Base-by-base conservation (phyloP, 2,329 filamentous ascomycete genomes). In the Neodidymelliopsis sp. region DNA sequence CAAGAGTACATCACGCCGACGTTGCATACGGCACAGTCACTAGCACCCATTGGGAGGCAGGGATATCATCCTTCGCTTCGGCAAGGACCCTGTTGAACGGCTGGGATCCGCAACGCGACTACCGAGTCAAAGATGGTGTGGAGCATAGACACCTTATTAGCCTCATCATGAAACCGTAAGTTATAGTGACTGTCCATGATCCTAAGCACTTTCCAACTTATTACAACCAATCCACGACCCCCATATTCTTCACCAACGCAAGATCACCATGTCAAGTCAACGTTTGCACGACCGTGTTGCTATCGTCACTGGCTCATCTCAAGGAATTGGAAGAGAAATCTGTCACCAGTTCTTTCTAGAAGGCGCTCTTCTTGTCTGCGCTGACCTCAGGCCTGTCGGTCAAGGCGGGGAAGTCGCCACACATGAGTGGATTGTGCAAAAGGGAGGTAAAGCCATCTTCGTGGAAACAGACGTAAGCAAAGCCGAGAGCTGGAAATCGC, bases 401-500 rank as follows among this genome's bases (percentile, higher is more conserved):
- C 36, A 46, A 10, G 42, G 34, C 13, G 52, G 43, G 12, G 34
- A 38, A 2, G 7, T 45, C 11, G 35, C 56, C 10, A 63, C 61
- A 0, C 56, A 63, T 44, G 63, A 70, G 28, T 52, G 63, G 13
- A 59, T 62, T 10, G 24, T 36, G 13, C 23, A 54, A 2, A 34
- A 50, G 5, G 59, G 63, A 1, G 53, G 49, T 12, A 53, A 53
- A 37, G 53, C 59, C 43, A 53, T 63, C 11, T 73, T 69, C 49
- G 60, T 70, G 6, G 49, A 59, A 29, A 61, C 62, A 3, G 68
- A 74, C 51, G 55, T 74, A 12, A 71, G 69, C 7, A 46, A 53
- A 8, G 60, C 68, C 7, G 33, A 39, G 4, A 62, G 68, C 13
- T 68, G 12, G 60, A 66, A 37, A 34, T 34, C 12, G 58, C 58